Percentiles rank a stretch among this genome's conserved stretches.
Conservation (phyloP, 768 basidiomycete genomes). For the Kwoniella shandongensis region DNA sequence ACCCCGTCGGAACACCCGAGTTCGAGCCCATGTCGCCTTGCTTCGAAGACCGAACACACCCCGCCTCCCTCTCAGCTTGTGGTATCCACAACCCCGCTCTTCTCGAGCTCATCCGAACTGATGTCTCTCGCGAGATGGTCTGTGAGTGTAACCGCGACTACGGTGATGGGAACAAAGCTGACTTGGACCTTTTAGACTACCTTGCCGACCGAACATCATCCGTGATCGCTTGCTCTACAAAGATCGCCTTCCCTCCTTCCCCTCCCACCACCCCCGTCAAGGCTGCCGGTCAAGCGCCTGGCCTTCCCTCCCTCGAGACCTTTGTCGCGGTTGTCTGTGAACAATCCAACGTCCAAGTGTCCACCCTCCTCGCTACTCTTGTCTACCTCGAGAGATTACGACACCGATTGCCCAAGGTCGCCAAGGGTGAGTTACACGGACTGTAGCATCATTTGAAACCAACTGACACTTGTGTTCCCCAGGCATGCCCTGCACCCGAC, state of each 20-base stretch:
- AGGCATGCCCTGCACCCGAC: conserved; percentile 62
- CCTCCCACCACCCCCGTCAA: conserved; percentile 68
- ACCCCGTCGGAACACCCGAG: conserved; percentile 40
- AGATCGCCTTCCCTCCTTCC: conserved; percentile 59
- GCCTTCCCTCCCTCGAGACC: conserved; percentile 71
- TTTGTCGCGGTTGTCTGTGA: conserved; percentile 83
- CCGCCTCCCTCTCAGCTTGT: conserved; percentile 47
- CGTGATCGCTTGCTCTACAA: conserved; percentile 62
- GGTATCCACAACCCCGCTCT: conserved; percentile 74
- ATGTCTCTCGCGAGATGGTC: conserved; percentile 82
- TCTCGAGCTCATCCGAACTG: conserved; percentile 71
- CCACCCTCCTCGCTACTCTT: conserved; percentile 85
- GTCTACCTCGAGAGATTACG: conserved; percentile 88
- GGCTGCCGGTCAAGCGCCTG: conserved; percentile 50
- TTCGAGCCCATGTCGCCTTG: conserved; percentile 42
- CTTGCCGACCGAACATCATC: conserved; percentile 74
- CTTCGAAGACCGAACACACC: conserved; percentile 52
- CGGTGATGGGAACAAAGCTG: background rate
- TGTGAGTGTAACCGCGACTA: conserved; percentile 50
- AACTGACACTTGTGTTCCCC: background rate
- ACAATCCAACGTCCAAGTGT: conserved; percentile 81
- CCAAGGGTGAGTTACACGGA: conserved; percentile 62
- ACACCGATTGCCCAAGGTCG: conserved; percentile 72
- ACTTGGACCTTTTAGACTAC: conserved; percentile 55
- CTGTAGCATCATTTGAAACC: conserved; percentile 37